Conservation (phyloP, 345 rosid genomes). For the Gossypium bickii region DNA sequence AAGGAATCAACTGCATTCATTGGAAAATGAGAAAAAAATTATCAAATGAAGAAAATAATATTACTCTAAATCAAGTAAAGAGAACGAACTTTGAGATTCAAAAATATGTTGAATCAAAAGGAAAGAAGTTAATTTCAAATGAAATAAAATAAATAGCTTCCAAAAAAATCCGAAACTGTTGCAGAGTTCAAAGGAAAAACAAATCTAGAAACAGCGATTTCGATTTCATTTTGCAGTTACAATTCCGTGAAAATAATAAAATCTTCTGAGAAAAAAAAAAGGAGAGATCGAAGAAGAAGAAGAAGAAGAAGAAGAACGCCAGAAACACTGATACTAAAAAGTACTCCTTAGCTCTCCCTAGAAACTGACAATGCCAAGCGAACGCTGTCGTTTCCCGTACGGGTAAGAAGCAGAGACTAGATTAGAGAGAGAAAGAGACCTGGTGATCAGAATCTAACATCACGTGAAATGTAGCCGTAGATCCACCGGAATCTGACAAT, state of each 20-base stretch:
- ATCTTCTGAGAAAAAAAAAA: slow-evolving; percentile 15
- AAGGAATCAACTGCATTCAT: slow-evolving; percentile 7
- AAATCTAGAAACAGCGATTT: slow-evolving; percentile 20
- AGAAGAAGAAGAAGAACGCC: slow-evolving; percentile 7
- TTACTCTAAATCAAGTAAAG: neutral
- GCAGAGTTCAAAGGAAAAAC: neutral
- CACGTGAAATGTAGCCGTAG: slow-evolving; percentile 16
- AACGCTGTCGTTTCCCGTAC: neutral
- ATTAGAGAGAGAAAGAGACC: slow-evolving; percentile 23
- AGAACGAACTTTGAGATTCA: neutral
- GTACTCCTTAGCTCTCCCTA: neutral
- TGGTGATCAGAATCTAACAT: slow-evolving; percentile 19
- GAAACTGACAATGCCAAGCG: slow-evolving; percentile 5
- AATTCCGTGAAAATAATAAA: neutral
- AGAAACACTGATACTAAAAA: slow-evolving; percentile 13
- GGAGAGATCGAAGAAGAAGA: slow-evolving; percentile 26
- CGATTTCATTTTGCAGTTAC: slow-evolving; percentile 22
- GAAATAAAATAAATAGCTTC: neutral
- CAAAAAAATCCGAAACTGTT: neutral
- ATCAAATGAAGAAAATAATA: neutral
- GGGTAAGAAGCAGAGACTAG: slow-evolving; percentile 19
- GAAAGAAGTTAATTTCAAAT: neutral
- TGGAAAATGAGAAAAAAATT: neutral
- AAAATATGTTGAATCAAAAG: neutral
- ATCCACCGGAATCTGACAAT: neutral